Evolutionary conservation across 306 rosid genomes (phyloP), one percentile per base, ranked within the genome.

Genomic region (Cicer yamashitae): DNA sequence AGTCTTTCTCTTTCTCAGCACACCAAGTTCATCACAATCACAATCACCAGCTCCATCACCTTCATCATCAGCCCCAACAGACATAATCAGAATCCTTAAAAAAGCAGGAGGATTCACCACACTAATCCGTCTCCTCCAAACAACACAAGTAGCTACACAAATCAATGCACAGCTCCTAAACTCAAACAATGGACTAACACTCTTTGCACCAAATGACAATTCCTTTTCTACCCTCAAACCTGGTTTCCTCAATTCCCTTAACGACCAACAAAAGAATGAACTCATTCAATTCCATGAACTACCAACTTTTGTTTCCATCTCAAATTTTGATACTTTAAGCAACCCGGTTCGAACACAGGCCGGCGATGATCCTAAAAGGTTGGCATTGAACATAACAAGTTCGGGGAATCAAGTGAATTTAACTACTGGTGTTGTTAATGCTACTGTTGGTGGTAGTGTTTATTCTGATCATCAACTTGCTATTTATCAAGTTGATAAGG

Each of bases 341-440:
- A 88, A 91, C 68, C 91, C 93, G 0, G 83, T 91, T 41, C 78
- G 91, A 66, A 91, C 96, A 41, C 91, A 88, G 18, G 96, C 93
- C 0, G 91, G 96, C n/a, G 91, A 81, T 13, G 77, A 82, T 5
- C 80, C 87, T 6, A 75, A 84, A 0, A 87, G 88, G 76, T 60
- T 79, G 68, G 90, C 89, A 15, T 52, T 91, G 61, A 88, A 91
- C 65, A 83, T 91, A 10, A 91, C 93, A 15, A 85, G 90, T 22
- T 74, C 84, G 0, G 91, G 96, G 41, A 91, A 74, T 70, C 72
- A 75, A 68, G 93, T 91, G 38, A 91, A 91, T 67, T 6, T 86
- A 11, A 82, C 91, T 5, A 85, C 85, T 3, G 93, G 96, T 15
- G 79, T 91, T 68, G 90, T 85, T 44, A 88, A 91, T 45, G 62